Evolutionary conservation across 2,329 filamentous ascomycete species (phyloP).

Genomic region (Pseudogymnoascus sp.): DNA sequence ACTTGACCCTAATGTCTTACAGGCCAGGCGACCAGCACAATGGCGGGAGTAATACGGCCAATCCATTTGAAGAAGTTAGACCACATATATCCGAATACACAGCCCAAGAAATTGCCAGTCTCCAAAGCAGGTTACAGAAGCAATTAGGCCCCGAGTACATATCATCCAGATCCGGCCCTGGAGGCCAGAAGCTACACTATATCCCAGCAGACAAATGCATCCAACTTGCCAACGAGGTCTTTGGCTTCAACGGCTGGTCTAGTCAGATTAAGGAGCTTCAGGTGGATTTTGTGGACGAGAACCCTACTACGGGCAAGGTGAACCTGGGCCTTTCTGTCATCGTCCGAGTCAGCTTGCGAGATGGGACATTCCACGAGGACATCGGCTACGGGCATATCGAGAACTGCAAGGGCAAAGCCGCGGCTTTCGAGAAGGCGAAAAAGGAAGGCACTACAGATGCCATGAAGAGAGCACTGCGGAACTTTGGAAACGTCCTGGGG

Average conservation of each 20-base stretch:
- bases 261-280: conserved; percentile 91
- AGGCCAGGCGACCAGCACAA: conserved; percentile 62
- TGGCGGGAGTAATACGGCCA: conserved; percentile 42
- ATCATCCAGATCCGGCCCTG: conserved; percentile 73
- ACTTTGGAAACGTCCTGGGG: conserved; percentile 92
- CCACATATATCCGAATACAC: conserved; percentile 71
- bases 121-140: conserved; percentile 80
- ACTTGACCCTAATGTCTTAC: conserved; percentile 14
- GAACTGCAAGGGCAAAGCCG: conserved; percentile 90
- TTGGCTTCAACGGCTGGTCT: conserved; percentile 97
- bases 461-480: conserved; percentile 79
- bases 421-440: conserved; percentile 92
- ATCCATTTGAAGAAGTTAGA: conserved; percentile 71
- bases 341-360: conserved; percentile 78
- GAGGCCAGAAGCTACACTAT: conserved; percentile 83
- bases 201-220: conserved; percentile 96
- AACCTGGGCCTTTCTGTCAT: conserved; percentile 83
- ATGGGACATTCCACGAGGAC: conserved; percentile 97
- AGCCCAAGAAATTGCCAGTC: conserved; percentile 78
- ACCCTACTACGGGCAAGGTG: conserved; percentile 66
- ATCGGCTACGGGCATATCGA: conserved; percentile 95
- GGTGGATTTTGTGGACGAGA: conserved; percentile 91
- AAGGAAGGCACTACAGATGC: conserved; percentile 96
- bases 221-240: conserved; percentile 86
- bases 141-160: conserved; percentile 95